Base-by-base conservation (phyloP, 1,139 yeast species). In the Tardiomyces digboiensis region DNA sequence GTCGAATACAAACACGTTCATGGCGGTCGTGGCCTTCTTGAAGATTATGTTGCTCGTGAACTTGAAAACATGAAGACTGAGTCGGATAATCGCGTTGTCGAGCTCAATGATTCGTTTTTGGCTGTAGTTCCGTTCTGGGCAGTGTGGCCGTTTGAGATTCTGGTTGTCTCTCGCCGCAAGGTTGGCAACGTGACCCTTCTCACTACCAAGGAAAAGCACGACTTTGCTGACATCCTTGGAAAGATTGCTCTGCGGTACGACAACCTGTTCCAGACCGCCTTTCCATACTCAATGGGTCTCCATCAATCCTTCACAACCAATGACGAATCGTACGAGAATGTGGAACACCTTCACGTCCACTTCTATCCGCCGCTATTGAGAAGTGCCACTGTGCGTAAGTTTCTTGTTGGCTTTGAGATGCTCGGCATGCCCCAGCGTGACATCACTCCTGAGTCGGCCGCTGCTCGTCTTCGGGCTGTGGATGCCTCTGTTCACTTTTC, bases 41-140 rank as follows among this genome's bases (percentile, higher is more conserved):
- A 74, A 23, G 88, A 82, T 58, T 82, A 82, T 55, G 82, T 78
- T n/a, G 55, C 68, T 45, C 60, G 78, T 43, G 91, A 82, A 58
- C 54, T 76, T 36, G 58, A 67, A 42, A 75, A 75, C 51, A 64
- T 61, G 47, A 68, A 68, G 45, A 36, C 48, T 14, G 33, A 26
- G 33, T 43, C 48, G n/a, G 55, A 49, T 20, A 46, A 51, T 39
- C 72, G 91, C 49, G 56, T 80, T 39, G 80, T 82, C 8, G 68
- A 72, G 23, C 71, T 74, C 47, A 82, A 82, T 56, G 84, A 76
- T 49, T 68, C 78, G 2, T 82, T 82, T 52, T 56, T 82, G 36
- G 84, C 75, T n/a, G 78, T 82, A 14, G 87, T 82, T 13, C 89
- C 91, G 41, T 82, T 78, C 62, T 82, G 91, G 91, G 91, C 89